phyloP scores from a whole-genome alignment of 1,284 basidiomycete species.

The Termitomyces sp. region DNA sequence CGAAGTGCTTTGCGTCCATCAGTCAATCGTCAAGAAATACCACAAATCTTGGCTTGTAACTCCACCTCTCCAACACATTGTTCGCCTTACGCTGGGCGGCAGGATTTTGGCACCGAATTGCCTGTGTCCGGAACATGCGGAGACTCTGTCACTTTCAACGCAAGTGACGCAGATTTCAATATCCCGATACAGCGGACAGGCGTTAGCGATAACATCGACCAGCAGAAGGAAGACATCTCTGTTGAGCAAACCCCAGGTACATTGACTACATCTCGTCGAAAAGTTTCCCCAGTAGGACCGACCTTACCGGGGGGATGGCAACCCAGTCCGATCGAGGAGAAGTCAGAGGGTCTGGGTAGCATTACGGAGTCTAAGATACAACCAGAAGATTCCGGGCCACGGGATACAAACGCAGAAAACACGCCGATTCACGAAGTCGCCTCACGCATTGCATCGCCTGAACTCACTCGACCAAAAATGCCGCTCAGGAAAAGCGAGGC shows the following conservation, averaged over 20 bases:
- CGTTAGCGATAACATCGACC: slow-evolving; percentile 23
- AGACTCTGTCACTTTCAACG: slow-evolving; percentile 49
- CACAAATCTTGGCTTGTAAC: slow-evolving; percentile 21
- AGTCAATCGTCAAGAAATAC: slow-evolving; percentile 23
- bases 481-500: slow-evolving; percentile 48
- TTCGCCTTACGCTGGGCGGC: not conserved
- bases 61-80: slow-evolving; percentile 11
- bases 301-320: slow-evolving; percentile 41
- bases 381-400: not conserved
- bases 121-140: slow-evolving; percentile 45
- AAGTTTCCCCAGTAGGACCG: slow-evolving; percentile 24
- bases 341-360: slow-evolving; percentile 25
- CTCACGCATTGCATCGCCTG: slow-evolving; percentile 43
- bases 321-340: slow-evolving; percentile 37
- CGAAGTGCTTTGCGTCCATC: slow-evolving; percentile 19
- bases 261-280: slow-evolving; percentile 1
- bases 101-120: slow-evolving; percentile 19
- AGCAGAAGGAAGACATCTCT: slow-evolving; percentile 18
- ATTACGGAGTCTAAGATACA: not conserved
- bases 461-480: slow-evolving; percentile 34
- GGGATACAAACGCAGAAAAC: slow-evolving; percentile 16
- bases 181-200: slow-evolving; percentile 53
- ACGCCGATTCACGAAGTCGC: slow-evolving; percentile 43
- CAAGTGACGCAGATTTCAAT: slow-evolving; percentile 37
- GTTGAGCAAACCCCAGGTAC: slow-evolving; percentile 6